phyloP scores from a whole-genome alignment of 2,329 filamentous ascomycete genomes.

The Myriangium duriaei region DNA sequence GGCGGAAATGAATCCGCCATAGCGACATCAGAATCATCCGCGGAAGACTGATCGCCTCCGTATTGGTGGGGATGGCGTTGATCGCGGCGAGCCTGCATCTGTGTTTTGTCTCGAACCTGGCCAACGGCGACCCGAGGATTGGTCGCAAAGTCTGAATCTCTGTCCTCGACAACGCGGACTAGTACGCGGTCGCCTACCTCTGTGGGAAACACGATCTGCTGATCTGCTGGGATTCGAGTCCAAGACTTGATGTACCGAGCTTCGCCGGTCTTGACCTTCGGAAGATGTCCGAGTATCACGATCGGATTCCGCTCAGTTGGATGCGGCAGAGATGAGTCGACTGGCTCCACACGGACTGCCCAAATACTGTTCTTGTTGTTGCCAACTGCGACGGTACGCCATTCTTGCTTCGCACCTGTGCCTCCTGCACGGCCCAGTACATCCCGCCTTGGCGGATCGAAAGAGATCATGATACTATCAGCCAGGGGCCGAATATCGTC shows the following conservation, averaged over 20 bases:
- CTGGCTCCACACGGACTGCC: conserved; percentile 68
- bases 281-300: conserved; percentile 70
- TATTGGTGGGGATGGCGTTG: conserved; percentile 15
- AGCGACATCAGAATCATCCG: conserved; percentile 2
- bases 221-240: conserved; percentile 60
- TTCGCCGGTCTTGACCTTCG: conserved; percentile 64
- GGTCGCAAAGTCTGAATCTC: conserved; percentile 49
- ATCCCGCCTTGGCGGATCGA: conserved; percentile 56
- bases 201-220: conserved; percentile 66
- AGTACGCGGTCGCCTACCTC: conserved; percentile 78
- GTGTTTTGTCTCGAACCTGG: conserved; percentile 41
- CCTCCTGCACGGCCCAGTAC: conserved; percentile 78
- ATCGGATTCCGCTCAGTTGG: conserved; percentile 74
- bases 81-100: conserved; percentile 18
- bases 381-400: conserved; percentile 69
- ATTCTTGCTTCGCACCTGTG: conserved; percentile 68
- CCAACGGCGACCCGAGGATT: conserved; percentile 50
- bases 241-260: conserved; percentile 72
- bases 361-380: conserved; percentile 71
- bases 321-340: conserved; percentile 52
- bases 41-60: conserved; percentile 4
- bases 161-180: conserved; percentile 65
- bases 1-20: conserved; percentile 9
- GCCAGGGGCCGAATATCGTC: conserved; percentile 59
- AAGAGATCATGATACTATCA: conserved; percentile 83